Base-by-base conservation (phyloP, 1,284 basidiomycete species). In the Leccinum insigne region DNA sequence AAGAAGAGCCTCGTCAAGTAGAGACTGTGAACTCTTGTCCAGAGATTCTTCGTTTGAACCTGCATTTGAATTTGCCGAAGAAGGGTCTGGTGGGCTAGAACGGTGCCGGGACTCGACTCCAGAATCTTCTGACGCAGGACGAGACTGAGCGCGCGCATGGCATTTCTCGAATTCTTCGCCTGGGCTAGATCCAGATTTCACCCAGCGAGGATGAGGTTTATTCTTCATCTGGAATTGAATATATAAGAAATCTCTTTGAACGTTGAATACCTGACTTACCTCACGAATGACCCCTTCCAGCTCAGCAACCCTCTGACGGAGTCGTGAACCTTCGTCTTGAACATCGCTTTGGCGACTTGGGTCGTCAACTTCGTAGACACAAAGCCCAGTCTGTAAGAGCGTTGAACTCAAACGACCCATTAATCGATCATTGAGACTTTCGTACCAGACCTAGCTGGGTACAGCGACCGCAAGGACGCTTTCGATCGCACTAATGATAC, bases 321-420 rank as follows among this genome's bases (percentile, higher is more conserved):
- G 81, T 49, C 88, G 82, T 52, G 85, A 82, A 49, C 83, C 83
- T 73, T 94, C 92, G 65, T 90, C 89, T 67, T 83, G 81, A n/a
- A 72, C 70, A 63, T 81, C 79, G 13, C 73, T 70, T 80, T 82
- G 78, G 80, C 88, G 81, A 75, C 80, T 86, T 8, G 88, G 88
- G 72, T 94, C 91, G 72, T 93, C 92, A 4, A 94, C 87, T 75
- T 94, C 92, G 71, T 94, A 94, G 10, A 94, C 89, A 74, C 92
- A 94, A 3, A 92, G 82, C 1, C 92, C 92, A 32, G 91, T 94
- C 89, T 92, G 70, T 52, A 58, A 47, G 49, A 52, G 63, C 35
- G 3, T 66, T 68, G 52, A 67, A 60, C 18, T 40, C 58, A 26
- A 63, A 56, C 18, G 54, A 32, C 40, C 35, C 14, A 32, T 18